Base-by-base conservation (phyloP, 78 protist species). In the Dictyostelium brefeldianum region DNA sequence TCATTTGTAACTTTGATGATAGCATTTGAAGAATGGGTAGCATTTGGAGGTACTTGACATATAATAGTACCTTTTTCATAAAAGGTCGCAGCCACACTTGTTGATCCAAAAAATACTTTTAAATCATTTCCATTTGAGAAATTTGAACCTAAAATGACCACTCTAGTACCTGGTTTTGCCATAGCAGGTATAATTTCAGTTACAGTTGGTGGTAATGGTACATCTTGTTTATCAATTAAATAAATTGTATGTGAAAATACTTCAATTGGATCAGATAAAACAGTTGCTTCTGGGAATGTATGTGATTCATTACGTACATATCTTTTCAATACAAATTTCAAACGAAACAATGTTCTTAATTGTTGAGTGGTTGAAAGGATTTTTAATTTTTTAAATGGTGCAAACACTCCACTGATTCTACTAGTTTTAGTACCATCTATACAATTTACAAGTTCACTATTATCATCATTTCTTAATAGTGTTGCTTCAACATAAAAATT, bases 191-290 rank as follows among this genome's bases (percentile, higher is more conserved):
- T 77, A 22, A 95, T 57, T 70, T 95, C 97, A 8, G 56, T 78
- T 7, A 95, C 91, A 1, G 78, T 77, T 51, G 97, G 97, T 79
- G 96, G 95, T 47, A 90, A 59, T 67, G 93, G 96, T 59, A 87
- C 95, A 77, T 95, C 90, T 75, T 78, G 90, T 51, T 74, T 80
- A 71, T 95, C 97, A 48, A 83, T 80, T 29, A 95, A 57, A 81
- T 95, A 95, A 71, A 90, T 71, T 22, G 97, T 95, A 59, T 95
- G 97, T 22, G 95, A 90, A 29, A 95, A 95, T 29, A 95, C 97
- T 47, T 95, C 97, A 10, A 95, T 90, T 48, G 97, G 97, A 73
- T 95, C 90, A 65, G 97, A 87, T 3, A 95, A 51, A 12, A 89
- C 94, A 11, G 67, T 59, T 18, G 97, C 97, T 18, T 85, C 78